Evolutionary conservation across 2,329 filamentous ascomycete genomes (phyloP).

Genomic region (Sporothrix schenckii): DNA sequence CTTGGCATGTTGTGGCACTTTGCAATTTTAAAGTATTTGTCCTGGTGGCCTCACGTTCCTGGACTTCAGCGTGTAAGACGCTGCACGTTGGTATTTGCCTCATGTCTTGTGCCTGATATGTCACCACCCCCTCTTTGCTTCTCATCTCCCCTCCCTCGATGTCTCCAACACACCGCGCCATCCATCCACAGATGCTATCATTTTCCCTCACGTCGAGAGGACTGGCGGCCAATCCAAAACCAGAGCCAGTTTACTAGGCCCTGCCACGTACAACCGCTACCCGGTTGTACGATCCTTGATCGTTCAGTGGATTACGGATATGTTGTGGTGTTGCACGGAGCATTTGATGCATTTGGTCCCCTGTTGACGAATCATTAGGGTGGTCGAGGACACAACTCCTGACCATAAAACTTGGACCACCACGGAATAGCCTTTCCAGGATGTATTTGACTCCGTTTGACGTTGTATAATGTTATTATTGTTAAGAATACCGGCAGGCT

Average conservation of each 20-base stretch:
- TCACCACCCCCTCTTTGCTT: background rate
- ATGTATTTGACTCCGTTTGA: background rate
- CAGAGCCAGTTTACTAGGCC: background rate
- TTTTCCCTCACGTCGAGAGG: background rate
- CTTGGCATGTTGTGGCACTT: background rate
- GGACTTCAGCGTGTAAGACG: too few relatives aligned
- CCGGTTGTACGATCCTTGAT: background rate
- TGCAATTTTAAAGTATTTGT: background rate
- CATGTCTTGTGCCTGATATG: background rate
- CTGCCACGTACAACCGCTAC: background rate
- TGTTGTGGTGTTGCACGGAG: background rate
- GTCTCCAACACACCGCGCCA: background rate
- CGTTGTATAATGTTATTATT: background rate
- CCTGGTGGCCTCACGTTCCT: background rate
- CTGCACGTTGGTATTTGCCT: too few relatives aligned
- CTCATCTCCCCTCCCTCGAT: background rate
- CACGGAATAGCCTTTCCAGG: slow-evolving; percentile 16
- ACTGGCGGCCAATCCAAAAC: background rate
- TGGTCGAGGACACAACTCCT: background rate
- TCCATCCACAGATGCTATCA: background rate
- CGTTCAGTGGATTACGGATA: background rate
- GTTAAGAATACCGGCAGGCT: background rate
- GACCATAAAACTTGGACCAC: slow-evolving; percentile 18
- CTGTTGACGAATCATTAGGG: slow-evolving; percentile 9
- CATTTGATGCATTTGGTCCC: background rate